Conservation (phyloP, 192 early-diverging fungal genomes). For the Umbelopsis sp. region DNA sequence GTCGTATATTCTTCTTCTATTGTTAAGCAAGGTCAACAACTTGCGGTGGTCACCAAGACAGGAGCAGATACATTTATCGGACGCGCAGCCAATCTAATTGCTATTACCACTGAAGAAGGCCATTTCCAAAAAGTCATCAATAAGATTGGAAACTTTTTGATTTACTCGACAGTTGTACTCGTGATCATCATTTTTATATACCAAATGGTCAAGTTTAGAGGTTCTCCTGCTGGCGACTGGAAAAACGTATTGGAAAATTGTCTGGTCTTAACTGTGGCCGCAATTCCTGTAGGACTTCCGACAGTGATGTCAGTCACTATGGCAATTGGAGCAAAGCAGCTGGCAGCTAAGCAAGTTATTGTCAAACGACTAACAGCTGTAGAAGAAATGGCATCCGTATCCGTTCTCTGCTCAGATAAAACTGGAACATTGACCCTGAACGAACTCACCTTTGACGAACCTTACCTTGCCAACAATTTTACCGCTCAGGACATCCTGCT, state of each 20-base stretch:
- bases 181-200: conserved; percentile 78
- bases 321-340: conserved; percentile 86
- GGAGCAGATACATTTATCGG: conserved; percentile 91
- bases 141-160: conserved; percentile 88
- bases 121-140: conserved; percentile 96
- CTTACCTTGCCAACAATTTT: conserved; percentile 64
- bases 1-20: conserved; percentile 89
- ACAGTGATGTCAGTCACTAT: conserved; percentile 93
- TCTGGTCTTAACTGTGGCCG: conserved; percentile 83
- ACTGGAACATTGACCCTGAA: conserved; percentile 89
- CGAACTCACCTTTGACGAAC: conserved; percentile 86
- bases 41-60: conserved; percentile 89
- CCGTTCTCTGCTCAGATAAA: conserved; percentile 78
- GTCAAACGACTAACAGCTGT: conserved; percentile 92
- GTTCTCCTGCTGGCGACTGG: conserved; percentile 49
- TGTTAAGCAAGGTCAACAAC: conserved; percentile 91
- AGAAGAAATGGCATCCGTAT: conserved; percentile 87
- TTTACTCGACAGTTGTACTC: conserved; percentile 73
- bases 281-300: conserved; percentile 88
- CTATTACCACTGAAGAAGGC: conserved; percentile 87
- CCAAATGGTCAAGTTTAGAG: conserved; percentile 55
- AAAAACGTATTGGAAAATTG: conserved; percentile 64
- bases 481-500: conserved; percentile 78
- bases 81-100: conserved; percentile 87
- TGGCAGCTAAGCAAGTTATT: conserved; percentile 88